Base-by-base conservation (phyloP, 805 yeast genomes). In the Pichia cephalocereana region DNA sequence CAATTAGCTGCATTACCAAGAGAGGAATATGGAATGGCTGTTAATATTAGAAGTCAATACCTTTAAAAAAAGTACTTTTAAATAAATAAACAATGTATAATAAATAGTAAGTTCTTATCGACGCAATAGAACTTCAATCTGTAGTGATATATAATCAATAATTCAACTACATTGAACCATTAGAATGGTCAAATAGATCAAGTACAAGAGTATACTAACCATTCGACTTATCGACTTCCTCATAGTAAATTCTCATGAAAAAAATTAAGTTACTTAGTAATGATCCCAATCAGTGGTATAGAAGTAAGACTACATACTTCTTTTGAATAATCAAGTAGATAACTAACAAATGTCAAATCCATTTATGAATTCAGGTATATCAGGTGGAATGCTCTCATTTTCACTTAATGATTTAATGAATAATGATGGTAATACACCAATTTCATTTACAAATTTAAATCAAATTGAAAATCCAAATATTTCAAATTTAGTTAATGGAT, bases 21-120 rank as follows among this genome's bases (percentile, higher is more conserved):
- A 12, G 79, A 75, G 44, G 75, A 77, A 57, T 74, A 74, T 51
- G 57, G 68, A 37, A 77, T 80, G 80, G 81, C 82, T 19, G 69
- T 70, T 41, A 73, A 72, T 50, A 67, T 82, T 44, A 69, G 79
- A 53, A 64, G 73, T 12, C 84, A 81, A 57, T 81, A 81, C 58
- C 56, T 76, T 30, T 66, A 53, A 37, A 19, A 4, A 8, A 10
- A 12, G n/a, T 19, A 19, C 4, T 19, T 19, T 19, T 19, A 19
- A n/a, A n/a, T n/a, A n/a, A n/a, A n/a, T n/a, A n/a, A n/a, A n/a
- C 4, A 19, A 19, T 19, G 23, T 19, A 19, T 19, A 19, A 19
- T 19, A 19, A 19, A 19, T 19, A 19, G 23, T 19, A 19, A 19
- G 23, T 19, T 19, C 23, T 19, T 19, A 15, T 23, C 19, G 19